A percentile compares a stretch with the other conserved stretches of the same genome.
Evolutionary conservation across 1,139 yeast genomes (phyloP).

Genomic region (Diutina neorugosa): DNA sequence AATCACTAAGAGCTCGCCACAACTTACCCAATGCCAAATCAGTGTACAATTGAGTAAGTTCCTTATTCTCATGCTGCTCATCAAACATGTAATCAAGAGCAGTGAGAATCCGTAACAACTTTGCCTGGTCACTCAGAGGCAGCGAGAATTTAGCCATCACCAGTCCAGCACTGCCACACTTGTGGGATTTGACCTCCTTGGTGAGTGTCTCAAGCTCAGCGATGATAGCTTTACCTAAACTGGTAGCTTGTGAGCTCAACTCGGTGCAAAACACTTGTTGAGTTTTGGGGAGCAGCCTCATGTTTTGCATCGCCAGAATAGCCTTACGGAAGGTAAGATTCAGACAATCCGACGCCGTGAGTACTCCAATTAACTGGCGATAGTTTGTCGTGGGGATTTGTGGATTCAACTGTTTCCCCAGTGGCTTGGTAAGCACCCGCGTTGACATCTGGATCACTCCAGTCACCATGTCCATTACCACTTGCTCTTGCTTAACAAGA

Average conservation of each 20-base stretch:
- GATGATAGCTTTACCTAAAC: conserved; percentile 45
- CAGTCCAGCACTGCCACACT: conserved; percentile 13
- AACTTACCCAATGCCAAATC: conserved; percentile 61
- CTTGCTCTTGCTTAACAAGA: conserved; percentile 15
- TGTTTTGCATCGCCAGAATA: conserved; percentile 69
- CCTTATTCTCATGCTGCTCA: conserved; percentile 15
- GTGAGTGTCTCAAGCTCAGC: conserved; percentile 40
- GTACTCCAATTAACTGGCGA: conserved; percentile 50
- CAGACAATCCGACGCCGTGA: conserved; percentile 80
- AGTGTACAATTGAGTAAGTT: conserved; percentile 48
- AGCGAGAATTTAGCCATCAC: conserved; percentile 61
- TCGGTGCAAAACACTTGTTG: conserved; percentile 58
- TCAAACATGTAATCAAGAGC: conserved; percentile 80
- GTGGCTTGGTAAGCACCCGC: neutral
- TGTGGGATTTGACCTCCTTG: conserved; percentile 8
- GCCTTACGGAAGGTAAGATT: conserved; percentile 80
- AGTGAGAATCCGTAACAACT: conserved; percentile 69
- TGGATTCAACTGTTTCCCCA: neutral
- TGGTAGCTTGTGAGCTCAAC: conserved; percentile 53
- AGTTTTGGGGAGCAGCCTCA: conserved; percentile 52
- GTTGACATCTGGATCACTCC: conserved; percentile 1
- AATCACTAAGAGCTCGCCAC: conserved; percentile 63
- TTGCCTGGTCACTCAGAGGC: conserved; percentile 80
- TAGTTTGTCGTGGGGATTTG: conserved; percentile 58
- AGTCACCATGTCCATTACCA: neutral